Base-by-base conservation (phyloP, 768 basidiomycete species). In the Saitozyma podzolica region DNA sequence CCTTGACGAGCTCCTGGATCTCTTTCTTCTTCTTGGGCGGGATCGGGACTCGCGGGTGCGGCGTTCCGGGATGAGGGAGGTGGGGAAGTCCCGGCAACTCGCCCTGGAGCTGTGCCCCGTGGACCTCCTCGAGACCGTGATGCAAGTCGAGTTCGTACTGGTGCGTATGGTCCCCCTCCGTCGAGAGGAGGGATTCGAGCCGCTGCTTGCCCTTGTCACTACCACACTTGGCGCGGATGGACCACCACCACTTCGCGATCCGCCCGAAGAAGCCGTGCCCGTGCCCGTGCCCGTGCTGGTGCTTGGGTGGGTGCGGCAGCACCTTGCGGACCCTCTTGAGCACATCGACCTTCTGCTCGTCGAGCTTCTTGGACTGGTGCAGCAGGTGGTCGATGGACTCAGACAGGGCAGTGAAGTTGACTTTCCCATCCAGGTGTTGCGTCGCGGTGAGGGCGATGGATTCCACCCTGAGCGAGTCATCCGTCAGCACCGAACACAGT, bases 381-480 rank as follows among this genome's bases (percentile, higher is more conserved):
- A 76, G 70, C 7, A 82, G 63, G 16, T 56, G 20, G n/a, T 64
- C 16, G 62, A 83, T 80, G 13, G 80, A 66, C 3, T 68, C 17
- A 37, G 63, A 60, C 11, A 83, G 74, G 8, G 57, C 17, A 1
- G 66, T 55, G 60, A 81, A 74, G 61, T 80, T 61, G 52, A 80
- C 59, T 1, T 49, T 40, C 0, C 50, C 57, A n/a, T 66, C 29
- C 20, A 78, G 56, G 49, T 66, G 54, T 6, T 64, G 65, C 5
- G 63, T 61, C 8, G 63, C 69, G 62, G 29, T 29, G 5, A 29
- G 29, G 5, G 69, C 80, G 37, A 87, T 80, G 8, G 73, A 73
- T 69, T 88, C 83, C 50, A 90, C 86, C 39, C 85, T 86, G 17
- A 8, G 40, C 54, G 49, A 40, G 29, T 29, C 4, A 17, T 42